Evolutionary conservation across 176 grass and related monocot genomes (phyloP).

Genomic region (Rhynchospora breviuscula): DNA sequence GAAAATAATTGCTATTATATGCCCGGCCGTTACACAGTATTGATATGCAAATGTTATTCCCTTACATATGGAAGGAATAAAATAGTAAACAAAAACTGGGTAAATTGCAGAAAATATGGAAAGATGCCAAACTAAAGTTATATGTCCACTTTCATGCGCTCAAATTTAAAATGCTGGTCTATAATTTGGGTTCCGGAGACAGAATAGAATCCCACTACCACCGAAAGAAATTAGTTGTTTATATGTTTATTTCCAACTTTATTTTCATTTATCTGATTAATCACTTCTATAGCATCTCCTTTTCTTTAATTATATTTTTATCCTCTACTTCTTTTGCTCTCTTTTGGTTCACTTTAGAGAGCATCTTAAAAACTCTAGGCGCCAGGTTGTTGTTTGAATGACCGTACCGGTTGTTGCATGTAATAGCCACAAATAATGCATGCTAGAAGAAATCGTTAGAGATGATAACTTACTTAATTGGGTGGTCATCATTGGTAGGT

Average conservation of each 20-base stretch:
- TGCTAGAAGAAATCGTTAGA: not conserved
- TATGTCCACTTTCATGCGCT: not conserved
- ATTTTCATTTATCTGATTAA: not conserved
- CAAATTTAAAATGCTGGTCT: not conserved
- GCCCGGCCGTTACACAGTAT: not conserved
- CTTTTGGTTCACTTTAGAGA: not conserved
- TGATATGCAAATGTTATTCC: not conserved
- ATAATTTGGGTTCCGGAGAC: not conserved
- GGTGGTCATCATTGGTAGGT: not conserved
- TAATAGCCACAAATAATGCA: not conserved
- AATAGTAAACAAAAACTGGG: not conserved
- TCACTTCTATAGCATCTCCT: not conserved
- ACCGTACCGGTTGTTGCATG: not conserved
- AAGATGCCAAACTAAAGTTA: constrained; percentile 8
- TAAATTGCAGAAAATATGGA: not conserved
- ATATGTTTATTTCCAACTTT: not conserved
- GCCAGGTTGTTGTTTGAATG: not conserved
- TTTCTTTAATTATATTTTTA: not conserved
- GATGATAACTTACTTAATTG: not conserved
- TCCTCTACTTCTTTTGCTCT: not conserved
- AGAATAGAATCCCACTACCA: not conserved
- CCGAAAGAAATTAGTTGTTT: not conserved
- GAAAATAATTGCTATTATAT: not conserved
- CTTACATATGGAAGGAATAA: not conserved
- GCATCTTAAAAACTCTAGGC: not conserved